phyloP scores from a whole-genome alignment of 1,139 yeast genomes.

The Yarrowia galli region DNA sequence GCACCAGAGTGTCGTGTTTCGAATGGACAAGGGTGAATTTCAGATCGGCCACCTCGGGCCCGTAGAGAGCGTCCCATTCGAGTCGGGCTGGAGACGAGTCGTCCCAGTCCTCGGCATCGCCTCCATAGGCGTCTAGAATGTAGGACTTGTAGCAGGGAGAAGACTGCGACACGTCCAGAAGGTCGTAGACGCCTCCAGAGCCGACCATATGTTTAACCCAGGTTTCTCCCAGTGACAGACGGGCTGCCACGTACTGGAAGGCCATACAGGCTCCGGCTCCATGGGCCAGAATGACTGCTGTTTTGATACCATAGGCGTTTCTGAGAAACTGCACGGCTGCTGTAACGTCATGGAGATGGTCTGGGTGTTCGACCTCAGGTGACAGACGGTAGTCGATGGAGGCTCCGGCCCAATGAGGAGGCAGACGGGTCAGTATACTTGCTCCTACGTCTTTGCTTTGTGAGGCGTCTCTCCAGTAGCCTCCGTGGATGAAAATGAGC shows the following conservation, averaged over 20 bases:
- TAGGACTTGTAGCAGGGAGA: conserved; percentile 56
- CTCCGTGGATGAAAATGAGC: conserved; percentile 75
- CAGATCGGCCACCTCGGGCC: conserved; percentile 39
- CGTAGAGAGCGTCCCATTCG: conserved; percentile 42
- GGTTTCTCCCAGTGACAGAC: conserved; percentile 48
- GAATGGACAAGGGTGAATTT: conserved; percentile 43
- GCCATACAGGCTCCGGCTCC: conserved; percentile 79
- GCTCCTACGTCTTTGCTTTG: conserved; percentile 65
- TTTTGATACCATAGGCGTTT: conserved; percentile 47
- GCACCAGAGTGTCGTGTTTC: conserved; percentile 42
- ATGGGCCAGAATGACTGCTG: conserved; percentile 65
- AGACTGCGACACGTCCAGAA: conserved; percentile 53
- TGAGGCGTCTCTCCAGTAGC: conserved; percentile 78
- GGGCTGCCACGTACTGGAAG: conserved; percentile 54
- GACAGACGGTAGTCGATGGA: conserved; percentile 74
- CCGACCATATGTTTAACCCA: conserved; percentile 47
- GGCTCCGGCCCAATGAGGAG: conserved; percentile 45
- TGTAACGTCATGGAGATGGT: conserved; percentile 64
- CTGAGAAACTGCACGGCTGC: conserved; percentile 53
- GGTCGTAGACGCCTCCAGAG: conserved; percentile 61
- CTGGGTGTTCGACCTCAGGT: conserved; percentile 67
- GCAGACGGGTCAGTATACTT: conserved; percentile 48
- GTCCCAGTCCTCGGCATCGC: conserved; percentile 46
- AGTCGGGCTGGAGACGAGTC: conserved; percentile 42
- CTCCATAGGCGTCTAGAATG: conserved; percentile 56